phyloP scores from a whole-genome alignment of 2,329 filamentous ascomycete species.

The Graphiopsis chlorocephala region DNA sequence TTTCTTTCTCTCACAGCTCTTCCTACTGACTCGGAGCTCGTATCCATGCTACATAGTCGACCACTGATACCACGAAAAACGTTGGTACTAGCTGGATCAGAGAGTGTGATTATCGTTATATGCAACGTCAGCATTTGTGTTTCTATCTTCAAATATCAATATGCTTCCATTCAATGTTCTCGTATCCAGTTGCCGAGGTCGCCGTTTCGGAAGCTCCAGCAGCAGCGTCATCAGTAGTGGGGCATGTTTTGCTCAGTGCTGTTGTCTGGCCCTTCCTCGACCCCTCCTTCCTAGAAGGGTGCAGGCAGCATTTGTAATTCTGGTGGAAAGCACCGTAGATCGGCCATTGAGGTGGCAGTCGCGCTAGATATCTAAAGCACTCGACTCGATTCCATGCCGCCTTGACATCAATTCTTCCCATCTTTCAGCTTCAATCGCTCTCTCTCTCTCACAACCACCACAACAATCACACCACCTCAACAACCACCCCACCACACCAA shows the following conservation, averaged over 20 bases:
- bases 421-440: not conserved
- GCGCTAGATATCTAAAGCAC: not conserved
- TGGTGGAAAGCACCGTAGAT: not conserved
- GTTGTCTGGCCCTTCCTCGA: conserved; percentile 8
- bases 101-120: not conserved
- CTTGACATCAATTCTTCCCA: not conserved
- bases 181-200: not conserved
- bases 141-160: not conserved
- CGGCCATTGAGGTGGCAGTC: conserved; percentile 12
- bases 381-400: not conserved
- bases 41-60: not conserved
- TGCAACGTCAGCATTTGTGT: not conserved
- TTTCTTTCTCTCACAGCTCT: not conserved
- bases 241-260: not conserved
- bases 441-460: not conserved
- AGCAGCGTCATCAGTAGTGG: conserved; percentile 3
- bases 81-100: too few relatives aligned
- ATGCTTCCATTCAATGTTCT: not conserved
- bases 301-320: conserved; percentile 11
- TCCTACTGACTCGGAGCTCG: not conserved
- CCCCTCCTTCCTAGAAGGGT: not conserved
- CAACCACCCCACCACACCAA: not conserved
- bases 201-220: not conserved
- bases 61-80: not conserved
- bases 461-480: not conserved